These are phyloP conservation scores for Acanthamoeba culbertsoni DNA, from an alignment of 208 protist genomes.

Conservation along the genomic window DNA sequence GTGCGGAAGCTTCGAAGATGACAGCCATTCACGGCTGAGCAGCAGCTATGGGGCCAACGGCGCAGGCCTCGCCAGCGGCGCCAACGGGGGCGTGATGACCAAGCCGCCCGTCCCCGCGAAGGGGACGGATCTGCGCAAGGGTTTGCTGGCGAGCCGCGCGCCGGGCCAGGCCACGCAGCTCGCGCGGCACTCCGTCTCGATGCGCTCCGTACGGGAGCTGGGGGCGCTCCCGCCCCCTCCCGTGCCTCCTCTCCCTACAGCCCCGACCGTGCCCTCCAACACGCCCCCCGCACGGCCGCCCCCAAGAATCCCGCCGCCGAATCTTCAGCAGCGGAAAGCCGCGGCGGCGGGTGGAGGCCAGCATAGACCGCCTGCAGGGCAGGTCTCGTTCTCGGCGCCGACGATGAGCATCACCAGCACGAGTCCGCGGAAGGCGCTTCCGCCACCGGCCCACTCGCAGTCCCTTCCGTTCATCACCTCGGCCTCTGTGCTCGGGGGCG, in stretches of 20 bases:
- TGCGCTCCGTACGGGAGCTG: background rate
- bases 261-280: background rate
- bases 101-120: background rate
- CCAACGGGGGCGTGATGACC: background rate
- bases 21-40: background rate
- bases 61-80: background rate
- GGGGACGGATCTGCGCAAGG: background rate
- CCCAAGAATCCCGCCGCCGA: background rate
- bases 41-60: constrained; percentile 9
- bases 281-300: background rate
- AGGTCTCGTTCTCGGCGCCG: background rate
- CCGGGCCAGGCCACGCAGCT: background rate
- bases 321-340: background rate
- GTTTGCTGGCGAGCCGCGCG: background rate
- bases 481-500: background rate
- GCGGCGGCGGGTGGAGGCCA: background rate
- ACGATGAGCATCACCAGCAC: background rate
- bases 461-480: background rate
- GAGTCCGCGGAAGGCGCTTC: background rate
- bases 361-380: background rate
- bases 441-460: background rate
- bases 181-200: background rate
- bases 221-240: background rate
- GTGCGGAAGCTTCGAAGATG: background rate
- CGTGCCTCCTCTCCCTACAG: background rate